Evolutionary conservation across 495 filamentous ascomycete genomes (phyloP), one percentile per base, ranked within the genome.

Genomic region (Sordaria brevicollis): DNA sequence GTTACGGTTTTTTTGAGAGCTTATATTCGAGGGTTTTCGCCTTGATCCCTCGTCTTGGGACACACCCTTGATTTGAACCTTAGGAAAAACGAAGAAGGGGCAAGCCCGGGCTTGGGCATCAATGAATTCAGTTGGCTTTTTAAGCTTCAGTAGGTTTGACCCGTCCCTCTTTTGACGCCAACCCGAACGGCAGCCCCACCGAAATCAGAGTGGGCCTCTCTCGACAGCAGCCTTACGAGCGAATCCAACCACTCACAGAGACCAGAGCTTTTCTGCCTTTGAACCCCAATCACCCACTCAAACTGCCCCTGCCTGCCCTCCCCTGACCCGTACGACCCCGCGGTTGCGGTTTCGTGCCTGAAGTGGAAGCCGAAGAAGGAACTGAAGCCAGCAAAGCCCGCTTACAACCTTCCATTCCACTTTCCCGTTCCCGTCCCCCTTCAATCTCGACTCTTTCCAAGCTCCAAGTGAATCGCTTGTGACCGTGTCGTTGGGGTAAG

Each of bases 281-380:
- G 49, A 62, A 17, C 49, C 49, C 49, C 49, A 57, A 57, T 57
- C 10, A 54, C 43, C 43, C 43, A n/a, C n/a, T 4, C 65, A 39
- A 69, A 69, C 33, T 65, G 29, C 13, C 43, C 34, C 31, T 49
- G 68, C 68, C 33, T 65, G 67, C 68, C 68, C 68, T 69, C 17
- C 68, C 68, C 34, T 69, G 49, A 57, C 49, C n/a, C 49, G 49
- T 35, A 57, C 68, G 31, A 41, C 68, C 68, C 68, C 68, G 57
- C 68, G 68, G 31, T 65, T 36, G 25, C 67, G 35, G 43, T 43
- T 54, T 54, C 35, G 54, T 67, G 33, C 37, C 67, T 35, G 67
- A 65, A 35, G 31, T 54, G 49, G 49, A 62, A 62, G 49, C 49
- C 25, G 49, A 62, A 29, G 17, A 57, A 11, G 25, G 21, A 49